Evolutionary conservation across 805 yeast genomes (phyloP).

Genomic region (Torulaspora indica): DNA sequence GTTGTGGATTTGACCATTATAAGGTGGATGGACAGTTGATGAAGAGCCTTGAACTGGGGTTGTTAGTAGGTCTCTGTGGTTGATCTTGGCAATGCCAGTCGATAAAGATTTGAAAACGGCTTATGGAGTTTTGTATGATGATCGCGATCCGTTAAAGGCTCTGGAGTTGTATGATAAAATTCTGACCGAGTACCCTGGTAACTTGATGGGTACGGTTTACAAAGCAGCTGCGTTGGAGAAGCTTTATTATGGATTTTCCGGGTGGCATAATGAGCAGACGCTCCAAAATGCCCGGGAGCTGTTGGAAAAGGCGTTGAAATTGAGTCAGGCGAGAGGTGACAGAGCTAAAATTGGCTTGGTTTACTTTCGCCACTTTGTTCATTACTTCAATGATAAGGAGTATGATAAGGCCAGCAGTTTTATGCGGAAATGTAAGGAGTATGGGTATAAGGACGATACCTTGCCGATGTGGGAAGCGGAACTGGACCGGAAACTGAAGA

Average conservation of each 20-base stretch:
- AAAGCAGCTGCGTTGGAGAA: slow-evolving; percentile 49
- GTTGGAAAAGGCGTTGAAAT: slow-evolving; percentile 39
- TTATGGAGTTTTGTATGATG: slow-evolving; percentile 42
- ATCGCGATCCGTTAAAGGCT: slow-evolving; percentile 45
- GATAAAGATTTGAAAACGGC: slow-evolving; percentile 42
- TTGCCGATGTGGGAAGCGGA: slow-evolving; percentile 43
- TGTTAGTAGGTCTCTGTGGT: not conserved
- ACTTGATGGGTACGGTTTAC: slow-evolving; percentile 46
- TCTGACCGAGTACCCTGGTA: slow-evolving; percentile 41
- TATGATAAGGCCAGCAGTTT: slow-evolving; percentile 40
- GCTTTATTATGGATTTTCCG: slow-evolving; percentile 35
- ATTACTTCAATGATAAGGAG: slow-evolving; percentile 43
- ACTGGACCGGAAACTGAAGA: slow-evolving; percentile 20
- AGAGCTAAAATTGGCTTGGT: slow-evolving; percentile 45
- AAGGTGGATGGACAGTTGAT: not conserved
- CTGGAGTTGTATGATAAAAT: slow-evolving; percentile 39
- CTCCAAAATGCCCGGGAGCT: slow-evolving; percentile 38
- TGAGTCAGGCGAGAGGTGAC: slow-evolving; percentile 46
- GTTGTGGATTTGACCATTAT: not conserved
- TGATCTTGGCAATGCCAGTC: slow-evolving; percentile 21
- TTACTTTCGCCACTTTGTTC: slow-evolving; percentile 47
- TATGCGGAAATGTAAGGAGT: slow-evolving; percentile 41
- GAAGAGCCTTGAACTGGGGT: not conserved
- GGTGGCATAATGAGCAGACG: slow-evolving; percentile 43
- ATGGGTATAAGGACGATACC: slow-evolving; percentile 44